Evolutionary conservation across 352 stramenopile genomes (phyloP), one percentile per base, ranked within the genome.

Genomic region (Phytophthora kernoviae): DNA sequence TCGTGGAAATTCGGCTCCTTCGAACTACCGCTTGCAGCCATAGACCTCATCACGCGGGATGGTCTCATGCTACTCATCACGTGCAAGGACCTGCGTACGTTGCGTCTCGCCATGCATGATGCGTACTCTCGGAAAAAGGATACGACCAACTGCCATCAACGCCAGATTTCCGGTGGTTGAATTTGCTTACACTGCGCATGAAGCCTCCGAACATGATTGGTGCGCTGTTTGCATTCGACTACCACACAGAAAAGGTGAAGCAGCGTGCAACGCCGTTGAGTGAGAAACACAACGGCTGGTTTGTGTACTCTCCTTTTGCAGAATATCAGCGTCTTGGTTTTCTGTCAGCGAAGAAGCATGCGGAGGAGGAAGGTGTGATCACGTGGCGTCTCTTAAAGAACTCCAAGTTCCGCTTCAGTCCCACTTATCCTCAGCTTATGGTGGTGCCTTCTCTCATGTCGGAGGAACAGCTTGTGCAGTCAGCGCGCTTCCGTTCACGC

Each of bases 371-470:
- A 45, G 65, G 57, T 1, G 50, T 68, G 39, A 83, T 91, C 30
- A 82, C 80, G 18, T 98, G 91, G 91, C 69, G 90, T 27, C 61
- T 94, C 51, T 73, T 96, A 15, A 94, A 94, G 68, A 96, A 96
- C 52, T 92, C 81, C 54, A 94, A 92, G 63, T 98, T 96, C 70
- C 79, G 78, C 34, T 88, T 98, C 58, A 98, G 91, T 54, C 79
- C 87, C 11, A 98, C 94, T 20, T 99, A 99, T 67, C 97, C 97
- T 4, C 87, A 91, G 42, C 81, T 98, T 14, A 90, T 99, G 75
- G 86, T 98, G 10, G 96, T 98, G 20, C 96, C 97, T 17, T 86
- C 90, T 18, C 85, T 91, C 27, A 91, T 99, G 63, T 87, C 93
- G 39, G 96, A 98, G 50, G 93, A 96, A 44, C 86, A 98, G 43